Evolutionary conservation across 108 stramenopile genomes (phyloP).

Genomic region (Nitzschia sp.): DNA sequence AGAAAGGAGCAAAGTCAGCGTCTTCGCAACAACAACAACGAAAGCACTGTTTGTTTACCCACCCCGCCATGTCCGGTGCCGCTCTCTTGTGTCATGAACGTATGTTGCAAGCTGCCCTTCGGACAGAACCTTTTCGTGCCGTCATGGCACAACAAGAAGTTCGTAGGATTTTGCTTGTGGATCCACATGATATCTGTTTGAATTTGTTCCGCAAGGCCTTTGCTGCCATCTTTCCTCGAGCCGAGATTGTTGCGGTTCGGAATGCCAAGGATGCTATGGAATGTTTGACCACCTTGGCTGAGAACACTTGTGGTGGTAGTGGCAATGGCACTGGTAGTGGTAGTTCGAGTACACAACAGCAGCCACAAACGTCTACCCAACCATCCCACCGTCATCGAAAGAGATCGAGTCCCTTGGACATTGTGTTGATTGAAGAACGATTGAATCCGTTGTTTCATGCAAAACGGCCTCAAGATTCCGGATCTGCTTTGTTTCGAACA

Average conservation of each 20-base stretch:
- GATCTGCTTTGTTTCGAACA: conserved; percentile 6
- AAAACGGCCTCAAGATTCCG: conserved; percentile 7
- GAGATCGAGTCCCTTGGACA: conserved; percentile 45
- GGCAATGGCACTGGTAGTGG: too few relatives aligned
- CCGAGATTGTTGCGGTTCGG: conserved; percentile 43
- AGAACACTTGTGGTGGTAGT: too few relatives aligned
- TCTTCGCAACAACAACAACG: background rate
- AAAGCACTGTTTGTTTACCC: conserved; percentile 17
- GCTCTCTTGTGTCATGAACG: background rate
- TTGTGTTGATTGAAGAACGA: conserved; percentile 68
- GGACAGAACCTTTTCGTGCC: conserved; percentile 35
- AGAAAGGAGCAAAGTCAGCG: background rate
- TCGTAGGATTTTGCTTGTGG: conserved; percentile 56
- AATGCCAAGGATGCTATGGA: conserved; percentile 53
- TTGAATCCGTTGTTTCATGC: conserved; percentile 31
- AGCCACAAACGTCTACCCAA: conserved; percentile 15
- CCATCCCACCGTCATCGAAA: background rate
- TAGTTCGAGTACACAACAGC: too few relatives aligned
- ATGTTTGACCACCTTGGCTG: background rate
- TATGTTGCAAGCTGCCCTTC: background rate
- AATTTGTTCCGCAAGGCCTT: conserved; percentile 57
- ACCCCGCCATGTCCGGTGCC: conserved; percentile 30
- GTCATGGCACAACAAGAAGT: conserved; percentile 46
- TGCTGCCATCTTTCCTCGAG: conserved; percentile 51
- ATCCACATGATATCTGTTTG: conserved; percentile 67